A percentile compares a stretch with the other conserved stretches of the same genome.
Evolutionary conservation across 2,329 filamentous ascomycete genomes (phyloP).

Genomic region (Sporothrix luriei): DNA sequence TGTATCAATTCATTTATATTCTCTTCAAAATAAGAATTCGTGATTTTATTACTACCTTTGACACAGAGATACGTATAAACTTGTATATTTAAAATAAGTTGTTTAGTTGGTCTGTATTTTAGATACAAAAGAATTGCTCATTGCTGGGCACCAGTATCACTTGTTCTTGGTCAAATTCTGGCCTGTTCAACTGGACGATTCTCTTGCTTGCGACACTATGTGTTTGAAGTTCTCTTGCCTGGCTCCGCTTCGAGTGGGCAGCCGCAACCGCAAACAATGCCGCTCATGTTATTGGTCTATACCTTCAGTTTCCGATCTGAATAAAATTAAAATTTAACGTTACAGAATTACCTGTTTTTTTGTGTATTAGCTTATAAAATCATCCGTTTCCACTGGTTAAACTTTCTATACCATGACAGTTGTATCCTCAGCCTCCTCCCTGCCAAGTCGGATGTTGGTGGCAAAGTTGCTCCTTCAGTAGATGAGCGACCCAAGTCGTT

Average conservation of each 20-base stretch:
- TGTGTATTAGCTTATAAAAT: no score
- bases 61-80: no score
- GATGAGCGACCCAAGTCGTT: no score
- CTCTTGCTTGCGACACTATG: not conserved
- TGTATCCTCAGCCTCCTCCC: not conserved
- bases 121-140: not conserved
- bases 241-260: not conserved
- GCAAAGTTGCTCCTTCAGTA: slow-evolving; percentile 1
- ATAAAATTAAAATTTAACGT: no score
- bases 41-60: not conserved
- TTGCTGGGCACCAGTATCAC: not conserved
- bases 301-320: not conserved
- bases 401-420: not conserved
- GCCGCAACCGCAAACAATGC: not conserved
- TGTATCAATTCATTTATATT: not conserved
- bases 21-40: not conserved
- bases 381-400: not conserved
- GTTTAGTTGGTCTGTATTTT: not conserved
- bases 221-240: not conserved
- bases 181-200: not conserved
- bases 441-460: not conserved
- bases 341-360: no score
- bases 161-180: not conserved
- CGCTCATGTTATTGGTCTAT: not conserved
- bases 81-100: no score